Base-by-base conservation (phyloP, 495 filamentous ascomycete genomes). In the Penicillium ochrochloron region DNA sequence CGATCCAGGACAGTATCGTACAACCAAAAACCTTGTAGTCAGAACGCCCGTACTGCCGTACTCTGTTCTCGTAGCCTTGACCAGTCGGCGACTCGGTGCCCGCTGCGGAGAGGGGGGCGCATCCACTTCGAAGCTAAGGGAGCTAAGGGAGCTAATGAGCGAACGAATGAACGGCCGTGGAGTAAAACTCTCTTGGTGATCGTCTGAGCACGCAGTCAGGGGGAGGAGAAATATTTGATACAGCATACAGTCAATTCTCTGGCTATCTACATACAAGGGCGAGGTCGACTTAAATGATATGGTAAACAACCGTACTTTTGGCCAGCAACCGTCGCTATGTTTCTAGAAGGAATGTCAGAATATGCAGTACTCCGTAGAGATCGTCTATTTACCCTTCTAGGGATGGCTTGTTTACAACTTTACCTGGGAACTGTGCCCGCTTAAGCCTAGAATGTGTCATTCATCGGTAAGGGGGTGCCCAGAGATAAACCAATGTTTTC, bases 361-460 rank as follows among this genome's bases (percentile, higher is more conserved):
- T 29, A 42, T 33, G 12, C 23, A 23, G 41, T 31, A 31, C 29
- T 2, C 3, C 4, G n/a, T 51, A 23, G 52, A 55, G 52, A 62
- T 63, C n/a, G n/a, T 54, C 53, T 63, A 41, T 63, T 63, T 19
- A 61, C 33, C 9, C 2, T 31, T 31, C 14, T 52, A 50, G 48
- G 48, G 25, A 5, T 37, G 42, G 57, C 17, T 48, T 60, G 57
- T 34, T 35, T 57, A 44, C 29, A n/a, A n/a, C n/a, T n/a, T n/a
- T n/a, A n/a, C n/a, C n/a, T n/a, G n/a, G n/a, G n/a, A n/a, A n/a
- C n/a, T n/a, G n/a, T 31, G 10, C 6, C 35, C 39, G 21, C n/a
- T 41, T 15, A 48, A 62, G 60, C 52, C 35, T 57, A n/a, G 51
- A 62, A 62, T 62, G 51, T 62, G 60, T 62, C 60, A 62, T 48